Evolutionary conservation across 495 filamentous ascomycete species (phyloP), one percentile per base, ranked within the genome.

Genomic region (Penicillium waksmanii): DNA sequence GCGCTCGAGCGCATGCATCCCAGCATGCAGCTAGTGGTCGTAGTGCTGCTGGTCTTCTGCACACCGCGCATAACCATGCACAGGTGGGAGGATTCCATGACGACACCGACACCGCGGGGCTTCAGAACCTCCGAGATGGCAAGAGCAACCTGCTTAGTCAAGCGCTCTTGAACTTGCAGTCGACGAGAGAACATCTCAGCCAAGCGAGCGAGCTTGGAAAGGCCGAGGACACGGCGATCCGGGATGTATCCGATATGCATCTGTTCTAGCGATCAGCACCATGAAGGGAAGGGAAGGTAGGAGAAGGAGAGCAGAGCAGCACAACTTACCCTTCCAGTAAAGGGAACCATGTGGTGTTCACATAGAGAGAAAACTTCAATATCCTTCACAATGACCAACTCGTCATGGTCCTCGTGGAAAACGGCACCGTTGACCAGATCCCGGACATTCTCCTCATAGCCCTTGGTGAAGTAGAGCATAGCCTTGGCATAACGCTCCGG

Each of bases 221-320:
- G 89, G 38, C 95, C 96, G 36, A 98, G 89, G 38, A 98, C 96
- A 75, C 90, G 76, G 62, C 82, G 77, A 62, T 87, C 82, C 15
- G 93, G 96, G 57, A 98, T 97, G 70, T 98, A 98, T 31, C 95
- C 96, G 65, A 98, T 97, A 78, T 98, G 95, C 91, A 98, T 96
- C 89, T 92, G 53, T 52, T 64, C 64, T 35, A 66, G 43, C 51
- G n/a, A 61, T 62, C 35, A 71, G 56, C 11, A 57, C 58, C 34
- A 69, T 65, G 36, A 27, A 47, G 10, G 43, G 19, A 23, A 19
- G 42, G 15, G 15, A 13, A n/a, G 36, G 36, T 2, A 5, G 8
- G 9, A 38, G 23, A 23, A 23, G 23, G 2, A 23, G 23, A 18
- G 55, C 9, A 55, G 50, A 57, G 51, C 25, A 56, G 23, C 35